A percentile compares a stretch with the other conserved stretches of the same genome.
phyloP scores from a whole-genome alignment of 768 basidiomycete genomes.

The Clitopilus hobsonii region DNA sequence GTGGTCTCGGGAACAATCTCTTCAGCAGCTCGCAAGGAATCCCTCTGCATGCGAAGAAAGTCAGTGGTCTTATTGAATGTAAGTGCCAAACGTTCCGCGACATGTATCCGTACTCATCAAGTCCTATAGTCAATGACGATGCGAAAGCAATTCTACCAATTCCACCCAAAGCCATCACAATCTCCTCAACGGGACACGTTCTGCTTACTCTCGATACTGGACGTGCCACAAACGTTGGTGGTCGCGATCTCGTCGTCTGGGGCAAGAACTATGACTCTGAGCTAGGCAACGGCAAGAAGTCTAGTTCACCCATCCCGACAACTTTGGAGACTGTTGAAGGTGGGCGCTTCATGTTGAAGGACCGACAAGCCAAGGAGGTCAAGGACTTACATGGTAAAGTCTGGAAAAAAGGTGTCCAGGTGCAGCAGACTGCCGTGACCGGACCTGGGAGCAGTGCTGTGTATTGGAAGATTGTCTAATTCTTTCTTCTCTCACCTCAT shows the following conservation, averaged over 20 bases:
- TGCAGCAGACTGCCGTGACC: conserved; percentile 60
- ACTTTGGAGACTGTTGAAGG: conserved; percentile 47
- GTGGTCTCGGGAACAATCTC: conserved; percentile 64
- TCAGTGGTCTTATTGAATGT: conserved; percentile 89
- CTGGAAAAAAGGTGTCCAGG: conserved; percentile 54
- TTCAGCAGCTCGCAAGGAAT: conserved; percentile 69
- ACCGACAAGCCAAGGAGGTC: conserved; percentile 45
- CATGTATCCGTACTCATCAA: conserved; percentile 5
- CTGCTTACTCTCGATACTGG: conserved; percentile 67
- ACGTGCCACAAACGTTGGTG: conserved; percentile 42
- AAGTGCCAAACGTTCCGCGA: conserved; percentile 22
- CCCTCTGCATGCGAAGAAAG: conserved; percentile 69
- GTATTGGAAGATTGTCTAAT: conserved; percentile 62
- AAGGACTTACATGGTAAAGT: conserved; percentile 54
- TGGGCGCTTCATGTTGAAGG: conserved; percentile 55
- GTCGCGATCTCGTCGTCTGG: conserved; percentile 69
- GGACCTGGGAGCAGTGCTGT: conserved; percentile 63
- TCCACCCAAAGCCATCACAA: conserved; percentile 52
- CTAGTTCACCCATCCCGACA: conserved; percentile 51
- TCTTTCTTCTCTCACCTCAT: too few species aligned
- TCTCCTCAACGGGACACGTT: conserved; percentile 75
- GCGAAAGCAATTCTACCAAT: conserved; percentile 60
- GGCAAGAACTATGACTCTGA: conserved; percentile 72
- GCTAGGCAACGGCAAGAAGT: conserved; percentile 69
- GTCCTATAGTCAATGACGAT: conserved; percentile 60